Evolutionary conservation across 768 basidiomycete genomes (phyloP).

Genomic region (Tylopilus sp.): DNA sequence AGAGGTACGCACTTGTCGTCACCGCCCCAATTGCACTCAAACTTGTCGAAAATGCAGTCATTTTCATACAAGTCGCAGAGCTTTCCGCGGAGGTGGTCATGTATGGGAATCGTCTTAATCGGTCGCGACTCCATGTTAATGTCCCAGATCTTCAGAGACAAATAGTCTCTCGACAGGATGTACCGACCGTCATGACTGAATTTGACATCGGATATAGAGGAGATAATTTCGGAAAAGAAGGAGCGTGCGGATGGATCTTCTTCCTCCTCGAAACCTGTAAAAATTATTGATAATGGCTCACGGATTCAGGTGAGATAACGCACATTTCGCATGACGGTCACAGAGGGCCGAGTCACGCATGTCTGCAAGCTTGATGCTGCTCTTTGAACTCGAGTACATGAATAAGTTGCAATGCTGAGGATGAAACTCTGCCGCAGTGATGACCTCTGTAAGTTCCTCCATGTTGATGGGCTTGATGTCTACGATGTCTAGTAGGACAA

Average conservation of each 20-base stretch:
- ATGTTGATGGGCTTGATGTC: conserved; percentile 99
- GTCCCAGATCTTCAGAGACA: conserved; percentile 99
- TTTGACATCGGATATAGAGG: conserved; percentile 99
- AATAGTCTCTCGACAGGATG: conserved; percentile 94
- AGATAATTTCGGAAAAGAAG: conserved; percentile 99
- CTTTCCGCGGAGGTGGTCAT: conserved; percentile 95
- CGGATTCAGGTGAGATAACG: conserved; percentile 28
- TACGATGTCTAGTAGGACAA: conserved; percentile 74
- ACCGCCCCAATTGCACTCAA: conserved; percentile 97
- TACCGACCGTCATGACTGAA: conserved; percentile 97
- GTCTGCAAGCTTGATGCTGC: conserved; percentile 98
- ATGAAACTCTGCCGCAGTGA: conserved; percentile 99
- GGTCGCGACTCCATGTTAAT: conserved; percentile 98
- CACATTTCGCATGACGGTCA: conserved; percentile 94
- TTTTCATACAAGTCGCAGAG: conserved; percentile 99
- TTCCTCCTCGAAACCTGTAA: conserved; percentile 93
- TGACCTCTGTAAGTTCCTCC: conserved; percentile 99
- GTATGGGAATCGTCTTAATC: conserved; percentile 96
- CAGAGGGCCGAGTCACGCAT: conserved; percentile 98
- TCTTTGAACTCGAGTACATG: conserved; percentile 99
- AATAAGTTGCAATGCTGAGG: conserved; percentile 96
- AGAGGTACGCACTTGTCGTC: conserved; percentile 80
- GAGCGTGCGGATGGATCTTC: conserved; percentile 97
- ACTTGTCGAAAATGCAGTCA: conserved; percentile 99
- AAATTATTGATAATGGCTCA: conserved; percentile 11